Evolutionary conservation across 73 alveolate genomes (phyloP), one percentile per base, ranked within the genome.

Genomic region (Paramecium caudatum): DNA sequence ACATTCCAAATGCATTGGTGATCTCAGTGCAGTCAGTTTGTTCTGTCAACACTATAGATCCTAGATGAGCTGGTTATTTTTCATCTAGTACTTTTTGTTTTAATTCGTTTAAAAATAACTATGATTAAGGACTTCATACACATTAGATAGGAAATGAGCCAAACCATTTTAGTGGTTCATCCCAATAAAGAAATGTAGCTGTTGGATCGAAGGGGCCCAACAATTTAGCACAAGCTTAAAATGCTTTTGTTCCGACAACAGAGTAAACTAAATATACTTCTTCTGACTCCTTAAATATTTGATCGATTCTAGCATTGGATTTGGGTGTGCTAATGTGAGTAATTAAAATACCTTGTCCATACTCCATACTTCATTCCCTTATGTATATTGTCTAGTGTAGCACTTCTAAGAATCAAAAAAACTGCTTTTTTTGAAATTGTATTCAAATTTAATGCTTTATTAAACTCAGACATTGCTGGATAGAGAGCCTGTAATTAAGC

Each of bases 101-200:
- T 4, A 68, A 16, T 15, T 68, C 84, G 9, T 37, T 37, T 36
- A 68, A 37, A 49, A 34, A 68, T 68, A 68, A 68, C 84, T 68
- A 41, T 27, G 19, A 15, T 68, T 32, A 68, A 33, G 50, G 34
- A 25, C 10, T 68, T 34, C 5, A 68, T 68, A 68, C 84, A 49
- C 84, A 68, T 68, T 68, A 32, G 37, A 68, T 68, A 32, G 25
- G 21, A 68, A 68, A 68, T 33, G 84, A 68, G 47, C 84, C 84
- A 68, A 68, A 68, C 84, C 84, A 68, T 68, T 32, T 68, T 43
- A 68, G 37, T 13, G 84, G 84, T 68, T 68, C 84, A 68, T 68
- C 84, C 84, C 84, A 68, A 68, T 68, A 68, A 34, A 34, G 47
- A 37, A 68, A 68, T 37, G 84, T n/a, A 12, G 47, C 84, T 68